These are phyloP conservation scores for Cyberlindnera xishuangbannaensis DNA, from an alignment of 805 yeast genomes.

Conservation along the genomic window DNA sequence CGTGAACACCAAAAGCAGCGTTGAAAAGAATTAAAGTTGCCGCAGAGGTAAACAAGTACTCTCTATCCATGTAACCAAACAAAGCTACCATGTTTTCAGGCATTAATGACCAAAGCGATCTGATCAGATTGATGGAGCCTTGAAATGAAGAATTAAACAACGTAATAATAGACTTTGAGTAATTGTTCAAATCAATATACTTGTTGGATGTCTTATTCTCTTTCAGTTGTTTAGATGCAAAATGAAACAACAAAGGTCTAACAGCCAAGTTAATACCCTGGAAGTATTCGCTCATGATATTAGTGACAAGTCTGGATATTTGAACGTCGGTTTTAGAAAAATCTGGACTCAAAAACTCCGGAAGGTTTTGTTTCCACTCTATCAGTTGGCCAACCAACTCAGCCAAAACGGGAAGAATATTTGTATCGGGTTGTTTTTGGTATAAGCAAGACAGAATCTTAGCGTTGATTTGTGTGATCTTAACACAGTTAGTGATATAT, in stretches of 20 bases:
- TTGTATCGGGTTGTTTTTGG: constrained; percentile 71
- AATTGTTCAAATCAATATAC: constrained; percentile 59
- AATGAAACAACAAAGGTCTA: constrained; percentile 69
- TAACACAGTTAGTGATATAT: constrained; percentile 68
- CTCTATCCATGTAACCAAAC: constrained; percentile 85
- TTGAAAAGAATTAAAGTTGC: constrained; percentile 68
- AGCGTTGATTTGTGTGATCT: constrained; percentile 74
- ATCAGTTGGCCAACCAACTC: constrained; percentile 61
- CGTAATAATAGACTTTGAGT: constrained; percentile 62
- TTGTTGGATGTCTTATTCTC: constrained; percentile 40
- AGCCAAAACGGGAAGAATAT: constrained; percentile 67
- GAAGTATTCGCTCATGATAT: constrained; percentile 76
- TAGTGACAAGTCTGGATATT: constrained; percentile 62
- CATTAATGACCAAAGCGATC: constrained; percentile 67
- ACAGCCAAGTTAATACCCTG: constrained; percentile 79
- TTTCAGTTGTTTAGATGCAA: constrained; percentile 61
- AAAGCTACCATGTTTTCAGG: constrained; percentile 80
- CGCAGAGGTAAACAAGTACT: constrained; percentile 70
- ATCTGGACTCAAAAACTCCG: constrained; percentile 60
- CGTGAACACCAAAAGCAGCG: constrained; percentile 78
- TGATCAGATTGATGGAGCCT: constrained; percentile 70
- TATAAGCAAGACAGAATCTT: constrained; percentile 62
- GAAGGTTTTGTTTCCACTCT: constrained; percentile 62
- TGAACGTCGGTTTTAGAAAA: constrained; percentile 45
- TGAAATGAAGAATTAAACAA: constrained; percentile 72